Conservation (phyloP, 805 yeast genomes). For the Zygosaccharomyces lentus region DNA sequence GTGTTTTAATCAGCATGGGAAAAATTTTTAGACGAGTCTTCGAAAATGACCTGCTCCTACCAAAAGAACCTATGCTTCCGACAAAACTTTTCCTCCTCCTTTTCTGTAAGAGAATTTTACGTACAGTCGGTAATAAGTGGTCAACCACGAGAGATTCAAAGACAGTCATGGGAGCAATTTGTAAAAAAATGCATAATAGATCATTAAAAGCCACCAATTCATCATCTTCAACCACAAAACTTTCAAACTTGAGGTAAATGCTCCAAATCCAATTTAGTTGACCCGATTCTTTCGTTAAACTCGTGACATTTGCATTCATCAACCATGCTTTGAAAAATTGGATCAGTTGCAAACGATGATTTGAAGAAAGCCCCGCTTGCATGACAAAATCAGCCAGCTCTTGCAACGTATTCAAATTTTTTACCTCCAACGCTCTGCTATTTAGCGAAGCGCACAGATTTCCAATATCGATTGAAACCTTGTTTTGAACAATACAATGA, state of each 20-base stretch:
- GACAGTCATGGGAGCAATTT: slow-evolving; percentile 51
- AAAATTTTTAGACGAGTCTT: slow-evolving; percentile 9
- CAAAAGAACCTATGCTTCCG: slow-evolving; percentile 10
- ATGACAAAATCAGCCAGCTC: slow-evolving; percentile 2
- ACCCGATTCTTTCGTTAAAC: background rate
- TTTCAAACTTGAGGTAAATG: slow-evolving; percentile 3
- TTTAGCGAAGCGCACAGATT: background rate
- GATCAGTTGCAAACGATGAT: background rate
- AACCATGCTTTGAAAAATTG: slow-evolving; percentile 1
- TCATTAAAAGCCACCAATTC: slow-evolving; percentile 5
- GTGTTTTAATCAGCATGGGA: slow-evolving; percentile 18
- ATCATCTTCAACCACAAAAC: background rate
- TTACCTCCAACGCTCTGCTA: slow-evolving; percentile 1
- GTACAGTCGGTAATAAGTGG: slow-evolving; percentile 21
- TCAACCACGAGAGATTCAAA: slow-evolving; percentile 48
- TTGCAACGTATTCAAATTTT: slow-evolving; percentile 1
- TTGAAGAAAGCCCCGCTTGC: background rate
- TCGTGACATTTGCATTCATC: background rate
- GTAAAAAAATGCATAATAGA: slow-evolving; percentile 4
- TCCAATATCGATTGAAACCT: background rate
- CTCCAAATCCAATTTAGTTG: background rate
- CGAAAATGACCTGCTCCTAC: slow-evolving; percentile 4
- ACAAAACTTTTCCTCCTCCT: slow-evolving; percentile 16
- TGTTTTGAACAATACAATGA: slow-evolving; percentile 2
- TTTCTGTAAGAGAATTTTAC: slow-evolving; percentile 5